Evolutionary conservation across 305 asterid species (phyloP), one percentile per base, ranked within the genome.

Genomic region (Fraxinus angustifolia): DNA sequence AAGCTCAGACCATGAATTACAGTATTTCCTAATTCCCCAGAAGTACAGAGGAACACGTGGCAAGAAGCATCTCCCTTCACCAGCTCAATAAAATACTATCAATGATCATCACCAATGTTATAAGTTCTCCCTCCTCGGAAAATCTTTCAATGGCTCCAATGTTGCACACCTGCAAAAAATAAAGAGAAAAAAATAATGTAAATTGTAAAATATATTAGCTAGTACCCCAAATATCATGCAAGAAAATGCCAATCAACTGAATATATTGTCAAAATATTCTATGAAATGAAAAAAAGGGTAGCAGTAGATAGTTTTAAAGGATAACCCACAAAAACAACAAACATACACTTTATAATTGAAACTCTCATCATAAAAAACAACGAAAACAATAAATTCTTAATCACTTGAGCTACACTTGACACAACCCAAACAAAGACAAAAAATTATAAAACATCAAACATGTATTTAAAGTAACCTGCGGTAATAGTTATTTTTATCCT

Each of bases 401-500:
- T 19, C 80, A 31, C 71, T 73, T 53, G 21, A 48, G 77, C 67
- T 73, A 62, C 31, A 34, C 77, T 56, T 4, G 73, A 76, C 48
- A 62, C 28, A 58, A 80, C 56, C 72, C 72, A 75, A 67, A 77
- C 33, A 40, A 80, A 74, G 50, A 82, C 53, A 45, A 12, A 40
- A 34, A 34, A 4, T 34, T 4, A 34, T 36, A 36, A 42, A 42
- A 42, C 7, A 48, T 14, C 21, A 48, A 56, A 19, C 2, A 6
- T 28, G 0, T 17, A 11, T 3, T 16, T 31, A 45, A 68, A 19
- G 87, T 77, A 75, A 81, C 81, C 85, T 50, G 36, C 35, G 75
- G 77, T 77, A 77, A 83, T 80, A 81, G 70, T 48, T 48, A 62
- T 65, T 73, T 76, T 82, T 81, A 50, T 14, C 14, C 62, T 14